These are phyloP conservation scores for Pezizomycotina sp. DNA, from an alignment of 2,329 filamentous ascomycete genomes.

Conservation along the genomic window DNA sequence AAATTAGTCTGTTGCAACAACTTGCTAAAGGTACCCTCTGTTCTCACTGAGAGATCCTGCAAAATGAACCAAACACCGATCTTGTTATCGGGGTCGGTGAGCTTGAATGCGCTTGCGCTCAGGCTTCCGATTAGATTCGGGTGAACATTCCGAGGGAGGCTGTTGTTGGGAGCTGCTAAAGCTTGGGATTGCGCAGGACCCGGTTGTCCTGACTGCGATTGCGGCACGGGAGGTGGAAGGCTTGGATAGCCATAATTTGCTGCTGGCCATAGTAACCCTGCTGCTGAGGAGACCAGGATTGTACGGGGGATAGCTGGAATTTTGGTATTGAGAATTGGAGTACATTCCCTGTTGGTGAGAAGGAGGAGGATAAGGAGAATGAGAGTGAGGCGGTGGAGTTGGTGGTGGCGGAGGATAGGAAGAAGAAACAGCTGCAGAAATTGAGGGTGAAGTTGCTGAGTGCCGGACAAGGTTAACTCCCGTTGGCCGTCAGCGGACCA, in stretches of 20 bases:
- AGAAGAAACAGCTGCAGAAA: conserved; percentile 62
- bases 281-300: conserved; percentile 15
- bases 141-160: conserved; percentile 72
- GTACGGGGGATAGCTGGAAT: conserved; percentile 17
- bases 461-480: conserved; percentile 54
- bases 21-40: conserved; percentile 79
- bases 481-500: conserved; percentile 44
- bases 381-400: conserved; percentile 24
- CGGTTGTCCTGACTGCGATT: conserved; percentile 17
- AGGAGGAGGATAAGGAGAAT: conserved; percentile 18
- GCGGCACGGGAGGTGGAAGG: conserved; percentile 20
- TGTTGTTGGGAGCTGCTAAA: conserved; percentile 25
- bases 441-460: conserved; percentile 52
- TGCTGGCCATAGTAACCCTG: conserved; percentile 15
- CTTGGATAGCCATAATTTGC: conserved; percentile 20
- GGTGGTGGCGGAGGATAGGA: conserved; percentile 47
- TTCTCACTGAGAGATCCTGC: conserved; percentile 85
- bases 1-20: conserved; percentile 21
- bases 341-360: conserved; percentile 22
- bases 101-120: conserved; percentile 69
- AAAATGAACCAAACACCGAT: conserved; percentile 93
- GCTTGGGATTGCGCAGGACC: conserved; percentile 21
- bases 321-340: conserved; percentile 24
- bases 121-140: conserved; percentile 81
- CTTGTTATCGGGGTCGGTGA: conserved; percentile 62